Evolutionary conservation across 2,329 filamentous ascomycete genomes (phyloP).

Genomic region (Neofusicoccum laricinum): DNA sequence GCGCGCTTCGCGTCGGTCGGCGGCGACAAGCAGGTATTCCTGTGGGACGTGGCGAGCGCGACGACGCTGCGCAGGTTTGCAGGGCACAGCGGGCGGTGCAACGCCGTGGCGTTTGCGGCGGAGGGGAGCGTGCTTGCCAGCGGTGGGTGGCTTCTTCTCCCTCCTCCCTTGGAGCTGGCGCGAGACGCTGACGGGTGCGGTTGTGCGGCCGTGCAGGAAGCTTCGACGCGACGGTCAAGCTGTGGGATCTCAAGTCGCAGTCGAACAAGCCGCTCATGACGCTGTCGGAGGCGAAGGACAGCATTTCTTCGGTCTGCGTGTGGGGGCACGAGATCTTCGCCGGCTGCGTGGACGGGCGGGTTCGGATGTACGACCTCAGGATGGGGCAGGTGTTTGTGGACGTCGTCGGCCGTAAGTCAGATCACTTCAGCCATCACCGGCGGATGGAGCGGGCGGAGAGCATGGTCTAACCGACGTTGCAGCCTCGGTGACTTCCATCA

Average conservation of each 20-base stretch:
- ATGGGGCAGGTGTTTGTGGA: conserved; percentile 70
- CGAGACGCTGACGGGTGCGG: background rate
- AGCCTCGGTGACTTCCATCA: conserved; percentile 70
- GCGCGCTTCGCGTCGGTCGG: conserved; percentile 81
- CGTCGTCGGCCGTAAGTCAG: conserved; percentile 57
- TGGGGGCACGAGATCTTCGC: conserved; percentile 57
- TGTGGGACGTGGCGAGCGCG: conserved; percentile 89
- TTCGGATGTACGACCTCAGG: conserved; percentile 78
- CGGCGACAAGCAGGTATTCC: conserved; percentile 85
- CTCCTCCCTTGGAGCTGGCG: no score
- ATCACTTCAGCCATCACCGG: conserved; percentile 15
- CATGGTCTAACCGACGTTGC: background rate
- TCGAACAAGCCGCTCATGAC: conserved; percentile 66
- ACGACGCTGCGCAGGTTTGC: conserved; percentile 72
- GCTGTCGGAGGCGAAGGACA: conserved; percentile 70
- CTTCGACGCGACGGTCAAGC: conserved; percentile 70
- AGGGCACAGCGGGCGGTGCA: conserved; percentile 71
- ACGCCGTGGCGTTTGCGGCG: conserved; percentile 76
- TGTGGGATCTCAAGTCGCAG: conserved; percentile 55
- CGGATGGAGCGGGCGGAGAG: conserved; percentile 11
- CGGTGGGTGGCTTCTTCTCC: conserved; percentile 31
- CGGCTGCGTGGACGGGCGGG: conserved; percentile 80
- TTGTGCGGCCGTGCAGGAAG: conserved; percentile 48
- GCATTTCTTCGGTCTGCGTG: conserved; percentile 50
- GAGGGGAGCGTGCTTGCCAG: conserved; percentile 70